Evolutionary conservation across 257 asterid species (phyloP), one percentile per base, ranked within the genome.

Genomic region (Echites panduratus): DNA sequence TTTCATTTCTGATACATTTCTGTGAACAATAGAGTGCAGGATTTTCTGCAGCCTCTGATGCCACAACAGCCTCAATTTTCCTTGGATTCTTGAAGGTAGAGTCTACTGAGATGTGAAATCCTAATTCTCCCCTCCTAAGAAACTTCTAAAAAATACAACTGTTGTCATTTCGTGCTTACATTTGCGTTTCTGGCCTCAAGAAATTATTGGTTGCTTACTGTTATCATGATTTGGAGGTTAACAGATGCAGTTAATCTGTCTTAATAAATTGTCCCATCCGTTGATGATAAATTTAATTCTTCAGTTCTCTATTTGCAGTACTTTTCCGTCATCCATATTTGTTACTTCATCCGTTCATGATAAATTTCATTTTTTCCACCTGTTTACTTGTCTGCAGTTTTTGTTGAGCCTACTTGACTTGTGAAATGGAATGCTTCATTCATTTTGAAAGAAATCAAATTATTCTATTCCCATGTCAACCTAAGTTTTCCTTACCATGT

Each of bases 1-100:
- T 58, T 76, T 52, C 44, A 71, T 38, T 53, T 58, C 63, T 77
- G 40, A 79, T 75, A 70, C 26, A 14, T 73, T 61, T 74, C 54
- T 62, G 68, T 26, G 35, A 41, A 69, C 81, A 57, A 61, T 57
- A 94, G 98, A 87, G 88, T 84, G 99, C 98, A 74, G 98, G 99
- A 57, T 92, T 95, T 84, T 88, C 99, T 81, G 97, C 96, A 10
- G 99, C 97, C 80, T 84, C 98, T 64, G 98, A 95, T 76, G 99
- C 99, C 56, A 92, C 98, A 13, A 87, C 85, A 80, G 99, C 89
- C 84, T 92, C 99, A 13, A 80, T 92, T 77, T 80, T 85, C 76
- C 92, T 95, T 66, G 99, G 96, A 29, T 64, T 92, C 24, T 78
- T 90, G 82, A 95, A 95, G 99, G 99, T 94, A 71, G 78, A 41